Percentiles rank a stretch among this genome's conserved stretches.
phyloP scores from a whole-genome alignment of 495 filamentous ascomycete species.

The Cairneyella variabilis region DNA sequence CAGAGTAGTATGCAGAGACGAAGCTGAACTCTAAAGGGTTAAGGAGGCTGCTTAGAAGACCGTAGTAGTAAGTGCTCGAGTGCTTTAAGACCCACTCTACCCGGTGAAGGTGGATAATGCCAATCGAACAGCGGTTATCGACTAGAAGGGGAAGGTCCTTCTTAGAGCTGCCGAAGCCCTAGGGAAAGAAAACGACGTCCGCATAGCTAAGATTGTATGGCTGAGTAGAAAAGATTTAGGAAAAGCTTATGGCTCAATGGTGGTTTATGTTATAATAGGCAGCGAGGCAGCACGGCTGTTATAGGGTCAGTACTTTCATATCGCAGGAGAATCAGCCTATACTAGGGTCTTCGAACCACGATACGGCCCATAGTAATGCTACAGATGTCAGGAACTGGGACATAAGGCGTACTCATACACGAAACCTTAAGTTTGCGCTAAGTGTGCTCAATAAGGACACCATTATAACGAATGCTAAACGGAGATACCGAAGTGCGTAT shows the following conservation, averaged over 20 bases:
- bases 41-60: slow-evolving; percentile 23
- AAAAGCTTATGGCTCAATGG: slow-evolving; percentile 34
- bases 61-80: slow-evolving; percentile 18
- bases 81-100: slow-evolving; percentile 32
- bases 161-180: slow-evolving; percentile 7
- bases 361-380: slow-evolving; percentile 23
- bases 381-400: slow-evolving; percentile 7
- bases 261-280: slow-evolving; percentile 33
- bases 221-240: slow-evolving; percentile 30
- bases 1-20: slow-evolving; percentile 28
- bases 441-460: slow-evolving; percentile 27
- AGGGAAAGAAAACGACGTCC: slow-evolving; percentile 17
- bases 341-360: slow-evolving; percentile 29
- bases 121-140: slow-evolving; percentile 29
- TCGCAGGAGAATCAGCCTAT: slow-evolving; percentile 28
- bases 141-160: slow-evolving; percentile 17
- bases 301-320: slow-evolving; percentile 13
- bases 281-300: slow-evolving; percentile 16
- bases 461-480: slow-evolving; percentile 24
- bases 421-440: slow-evolving; percentile 29
- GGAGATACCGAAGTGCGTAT: slow-evolving; percentile 27
- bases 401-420: slow-evolving; percentile 24
- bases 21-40: slow-evolving; percentile 28
- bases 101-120: slow-evolving; percentile 34
- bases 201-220: slow-evolving; percentile 22